These are phyloP conservation scores for Apophysomyces variabilis DNA, from an alignment of 371 early-diverging fungal genomes.

Conservation along the genomic window DNA sequence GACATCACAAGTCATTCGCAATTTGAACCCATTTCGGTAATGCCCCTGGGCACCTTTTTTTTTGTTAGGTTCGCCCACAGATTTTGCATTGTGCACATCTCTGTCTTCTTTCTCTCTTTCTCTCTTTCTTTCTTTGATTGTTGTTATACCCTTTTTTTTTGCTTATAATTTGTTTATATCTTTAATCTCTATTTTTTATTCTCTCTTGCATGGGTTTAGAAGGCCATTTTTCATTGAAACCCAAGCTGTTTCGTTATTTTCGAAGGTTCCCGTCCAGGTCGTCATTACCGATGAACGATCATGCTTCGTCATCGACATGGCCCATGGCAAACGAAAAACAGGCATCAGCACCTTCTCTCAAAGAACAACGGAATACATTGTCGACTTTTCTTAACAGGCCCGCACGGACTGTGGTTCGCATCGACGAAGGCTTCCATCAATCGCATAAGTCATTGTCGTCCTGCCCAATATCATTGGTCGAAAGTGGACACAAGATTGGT, in stretches of 20 bases:
- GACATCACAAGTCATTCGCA: constrained; percentile 3
- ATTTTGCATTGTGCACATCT: background rate
- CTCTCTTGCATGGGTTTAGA: background rate
- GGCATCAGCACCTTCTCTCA: background rate
- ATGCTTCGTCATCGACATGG: constrained; percentile 4
- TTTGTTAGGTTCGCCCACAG: background rate
- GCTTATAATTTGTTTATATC: background rate
- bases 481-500: constrained; percentile 18
- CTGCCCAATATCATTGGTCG: constrained; percentile 3
- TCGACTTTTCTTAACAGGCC: background rate
- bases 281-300: constrained; percentile 8
- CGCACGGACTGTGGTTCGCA: constrained; percentile 5
- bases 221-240: background rate
- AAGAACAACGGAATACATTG: background rate
- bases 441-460: constrained; percentile 18
- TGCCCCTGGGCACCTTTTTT: background rate
- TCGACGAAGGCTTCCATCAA: constrained; percentile 32
- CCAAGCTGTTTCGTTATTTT: constrained; percentile 2
- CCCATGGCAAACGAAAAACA: background rate
- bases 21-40: constrained; percentile 7
- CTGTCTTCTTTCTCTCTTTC: background rate
- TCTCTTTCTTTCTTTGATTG: background rate
- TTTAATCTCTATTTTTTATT: background rate
- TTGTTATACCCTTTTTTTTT: background rate
- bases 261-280: constrained; percentile 4